Evolutionary conservation across 2,329 filamentous ascomycete genomes (phyloP).

Genomic region (Pseudogymnoascus sp.): DNA sequence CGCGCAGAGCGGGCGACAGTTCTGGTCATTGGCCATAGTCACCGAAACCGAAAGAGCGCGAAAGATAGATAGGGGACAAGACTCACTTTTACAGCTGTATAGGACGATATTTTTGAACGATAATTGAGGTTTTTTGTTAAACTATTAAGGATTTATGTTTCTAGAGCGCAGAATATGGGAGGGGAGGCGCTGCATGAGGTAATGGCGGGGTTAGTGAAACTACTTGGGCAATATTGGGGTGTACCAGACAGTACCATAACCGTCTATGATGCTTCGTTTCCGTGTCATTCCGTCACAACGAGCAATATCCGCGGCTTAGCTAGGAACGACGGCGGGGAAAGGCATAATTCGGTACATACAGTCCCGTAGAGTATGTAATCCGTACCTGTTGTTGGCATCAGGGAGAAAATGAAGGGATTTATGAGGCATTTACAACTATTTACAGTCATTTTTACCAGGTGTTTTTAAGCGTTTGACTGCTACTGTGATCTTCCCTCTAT

Average conservation of each 20-base stretch:
- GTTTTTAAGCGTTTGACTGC: neutral
- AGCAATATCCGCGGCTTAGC: neutral
- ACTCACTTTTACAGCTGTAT: neutral
- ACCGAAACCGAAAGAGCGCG: neutral
- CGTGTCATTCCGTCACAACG: constrained; percentile 8
- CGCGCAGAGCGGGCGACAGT: neutral
- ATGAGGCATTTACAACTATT: neutral
- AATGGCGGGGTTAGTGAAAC: constrained; percentile 2
- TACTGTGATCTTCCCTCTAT: neutral
- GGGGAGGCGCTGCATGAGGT: neutral
- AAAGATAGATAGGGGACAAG: neutral
- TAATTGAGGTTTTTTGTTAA: neutral
- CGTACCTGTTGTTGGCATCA: neutral
- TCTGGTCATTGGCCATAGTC: neutral
- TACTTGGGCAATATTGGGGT: neutral
- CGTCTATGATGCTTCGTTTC: constrained; percentile 5
- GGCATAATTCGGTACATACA: neutral
- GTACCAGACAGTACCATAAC: neutral
- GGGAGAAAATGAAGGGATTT: neutral
- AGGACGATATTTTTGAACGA: neutral
- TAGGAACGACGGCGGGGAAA: neutral
- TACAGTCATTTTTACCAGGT: neutral
- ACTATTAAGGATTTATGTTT: neutral
- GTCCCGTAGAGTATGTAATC: neutral
- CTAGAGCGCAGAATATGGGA: neutral